Evolutionary conservation across 805 yeast species (phyloP).

Genomic region (Kodamaea laetipori): DNA sequence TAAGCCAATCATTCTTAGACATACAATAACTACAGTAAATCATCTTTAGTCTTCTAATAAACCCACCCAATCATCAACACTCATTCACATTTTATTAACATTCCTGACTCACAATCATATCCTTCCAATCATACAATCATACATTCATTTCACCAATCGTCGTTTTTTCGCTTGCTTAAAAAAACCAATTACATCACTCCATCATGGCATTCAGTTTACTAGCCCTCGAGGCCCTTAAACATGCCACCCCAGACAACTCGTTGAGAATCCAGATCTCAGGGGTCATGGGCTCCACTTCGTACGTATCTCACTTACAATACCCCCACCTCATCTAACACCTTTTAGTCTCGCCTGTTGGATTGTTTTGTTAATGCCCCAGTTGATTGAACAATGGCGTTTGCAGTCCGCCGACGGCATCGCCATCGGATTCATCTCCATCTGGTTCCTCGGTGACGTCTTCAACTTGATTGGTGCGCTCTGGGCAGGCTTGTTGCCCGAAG

Average conservation of each 20-base stretch:
- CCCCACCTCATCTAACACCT: slow-evolving; percentile 7
- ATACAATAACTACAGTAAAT: too few relatives aligned
- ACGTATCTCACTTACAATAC: slow-evolving; percentile 20
- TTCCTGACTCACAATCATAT: too few relatives aligned
- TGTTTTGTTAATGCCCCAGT: slow-evolving; percentile 72
- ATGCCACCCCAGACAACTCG: slow-evolving; percentile 5
- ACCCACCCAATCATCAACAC: too few relatives aligned
- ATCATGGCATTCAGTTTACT: slow-evolving; percentile 9
- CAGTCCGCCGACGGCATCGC: slow-evolving; percentile 79
- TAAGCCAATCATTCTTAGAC: too few relatives aligned
- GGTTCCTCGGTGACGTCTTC: slow-evolving; percentile 73
- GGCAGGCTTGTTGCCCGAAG: slow-evolving; percentile 72
- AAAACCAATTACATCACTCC: slow-evolving; percentile 2
- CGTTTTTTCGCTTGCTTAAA: not conserved
- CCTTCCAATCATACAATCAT: too few relatives aligned
- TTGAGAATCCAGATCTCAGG: slow-evolving; percentile 55
- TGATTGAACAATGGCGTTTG: slow-evolving; percentile 77
- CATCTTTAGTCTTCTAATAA: too few relatives aligned
- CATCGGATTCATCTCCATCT: slow-evolving; percentile 61
- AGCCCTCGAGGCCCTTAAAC: slow-evolving; percentile 10
- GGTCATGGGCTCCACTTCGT: slow-evolving; percentile 66
- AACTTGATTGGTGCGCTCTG: slow-evolving; percentile 68
- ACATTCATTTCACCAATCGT: too few relatives aligned
- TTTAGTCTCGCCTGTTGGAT: slow-evolving; percentile 76
- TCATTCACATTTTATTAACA: too few relatives aligned